Conservation (phyloP, 2,329 filamentous ascomycete genomes). For the Apiospora arundinis region DNA sequence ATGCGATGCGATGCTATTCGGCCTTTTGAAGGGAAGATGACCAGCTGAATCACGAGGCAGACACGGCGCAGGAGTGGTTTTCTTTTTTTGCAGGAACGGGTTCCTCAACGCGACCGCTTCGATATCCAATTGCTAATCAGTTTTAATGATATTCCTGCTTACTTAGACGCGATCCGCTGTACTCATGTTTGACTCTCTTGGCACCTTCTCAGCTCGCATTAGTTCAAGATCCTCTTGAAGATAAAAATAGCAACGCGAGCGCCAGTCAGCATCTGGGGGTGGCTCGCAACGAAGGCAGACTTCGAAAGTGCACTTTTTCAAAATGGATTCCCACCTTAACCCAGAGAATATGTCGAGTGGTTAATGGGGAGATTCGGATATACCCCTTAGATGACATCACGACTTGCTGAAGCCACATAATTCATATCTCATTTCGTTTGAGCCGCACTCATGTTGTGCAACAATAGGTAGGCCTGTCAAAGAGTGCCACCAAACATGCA, state of each 20-base stretch:
- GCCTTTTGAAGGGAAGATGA: not conserved
- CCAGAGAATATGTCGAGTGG: too few relatives aligned
- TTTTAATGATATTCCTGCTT: slow-evolving; percentile 10
- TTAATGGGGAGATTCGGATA: not conserved
- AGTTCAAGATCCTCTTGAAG: not conserved
- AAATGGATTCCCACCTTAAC: not conserved
- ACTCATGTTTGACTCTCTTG: not conserved
- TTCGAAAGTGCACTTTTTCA: slow-evolving; percentile 6
- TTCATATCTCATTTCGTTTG: not conserved
- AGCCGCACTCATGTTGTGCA: not conserved
- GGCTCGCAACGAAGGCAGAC: not conserved
- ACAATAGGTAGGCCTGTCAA: not conserved
- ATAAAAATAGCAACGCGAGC: slow-evolving; percentile 3
- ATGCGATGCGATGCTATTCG: not conserved
- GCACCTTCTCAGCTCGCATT: not conserved
- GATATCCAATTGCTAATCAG: slow-evolving; percentile 13
- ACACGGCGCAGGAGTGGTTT: not conserved
- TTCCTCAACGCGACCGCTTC: not conserved
- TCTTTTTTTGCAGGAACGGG: slow-evolving; percentile 2
- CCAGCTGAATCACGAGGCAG: slow-evolving; percentile 3
- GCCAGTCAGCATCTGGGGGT: not conserved
- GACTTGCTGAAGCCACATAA: not conserved
- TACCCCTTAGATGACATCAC: not conserved
- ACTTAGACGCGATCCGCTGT: slow-evolving; percentile 1
- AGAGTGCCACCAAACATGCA: not conserved